Conservation (phyloP, 2,329 filamentous ascomycete genomes). For the Hyphodiscus sp. region DNA sequence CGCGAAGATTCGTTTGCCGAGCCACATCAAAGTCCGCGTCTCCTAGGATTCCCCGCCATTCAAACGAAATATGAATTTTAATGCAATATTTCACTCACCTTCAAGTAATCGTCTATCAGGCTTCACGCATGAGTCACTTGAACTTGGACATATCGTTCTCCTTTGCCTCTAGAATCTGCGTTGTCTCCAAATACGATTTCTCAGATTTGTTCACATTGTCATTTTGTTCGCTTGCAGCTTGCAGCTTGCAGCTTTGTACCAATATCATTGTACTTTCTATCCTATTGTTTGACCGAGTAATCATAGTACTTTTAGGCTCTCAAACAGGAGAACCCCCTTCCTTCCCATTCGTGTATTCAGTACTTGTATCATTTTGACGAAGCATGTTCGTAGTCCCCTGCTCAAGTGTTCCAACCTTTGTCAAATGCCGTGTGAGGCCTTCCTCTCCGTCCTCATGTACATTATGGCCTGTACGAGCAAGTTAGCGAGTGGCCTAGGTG, state of each 20-base stretch:
- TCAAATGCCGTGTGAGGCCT: conserved; percentile 38
- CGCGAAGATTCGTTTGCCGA: too few relatives aligned
- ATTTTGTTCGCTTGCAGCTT: background rate
- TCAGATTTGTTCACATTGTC: background rate
- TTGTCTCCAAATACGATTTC: background rate
- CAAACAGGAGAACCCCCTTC: conserved; percentile 10
- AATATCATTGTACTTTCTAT: background rate
- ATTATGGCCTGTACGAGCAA: conserved; percentile 37
- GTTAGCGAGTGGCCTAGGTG: conserved; percentile 28
- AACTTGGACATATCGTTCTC: background rate
- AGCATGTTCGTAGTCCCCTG: conserved; percentile 8
- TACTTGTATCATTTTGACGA: conserved; percentile 9
- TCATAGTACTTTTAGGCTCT: background rate
- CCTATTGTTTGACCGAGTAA: background rate
- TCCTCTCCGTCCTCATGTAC: conserved; percentile 45
- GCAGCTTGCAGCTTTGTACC: too few relatives aligned
- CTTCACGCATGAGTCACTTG: too few relatives aligned
- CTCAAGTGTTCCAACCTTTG: conserved; percentile 31
- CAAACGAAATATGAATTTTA: too few relatives aligned
- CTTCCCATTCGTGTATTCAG: conserved; percentile 4
- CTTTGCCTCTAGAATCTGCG: too few relatives aligned
- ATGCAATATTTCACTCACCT: too few relatives aligned
- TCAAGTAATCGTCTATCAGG: too few relatives aligned
- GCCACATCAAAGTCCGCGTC: too few relatives aligned
- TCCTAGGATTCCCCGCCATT: too few relatives aligned